Percentiles rank a stretch among this genome's conserved stretches.
Conservation (phyloP, 2,329 filamentous ascomycete species). For the Botrytis elliptica region DNA sequence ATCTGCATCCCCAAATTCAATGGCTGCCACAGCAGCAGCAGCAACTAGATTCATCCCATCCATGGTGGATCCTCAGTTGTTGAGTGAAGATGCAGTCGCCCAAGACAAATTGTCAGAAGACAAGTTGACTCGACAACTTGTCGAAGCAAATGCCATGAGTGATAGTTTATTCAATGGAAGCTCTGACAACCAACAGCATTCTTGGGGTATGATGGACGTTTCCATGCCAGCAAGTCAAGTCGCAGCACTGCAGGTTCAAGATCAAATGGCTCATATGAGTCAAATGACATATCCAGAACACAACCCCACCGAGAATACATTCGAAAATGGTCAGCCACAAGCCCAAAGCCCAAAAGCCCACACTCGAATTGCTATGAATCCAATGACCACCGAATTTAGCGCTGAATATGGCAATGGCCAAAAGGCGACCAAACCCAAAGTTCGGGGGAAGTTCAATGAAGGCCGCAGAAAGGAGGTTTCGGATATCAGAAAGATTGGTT, state of each 20-base stretch:
- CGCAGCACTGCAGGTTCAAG: constrained; percentile 11
- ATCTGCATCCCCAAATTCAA: constrained; percentile 33
- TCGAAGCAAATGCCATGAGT: constrained; percentile 31
- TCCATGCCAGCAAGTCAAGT: constrained; percentile 9
- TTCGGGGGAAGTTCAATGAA: constrained; percentile 57
- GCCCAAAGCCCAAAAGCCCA: constrained; percentile 24
- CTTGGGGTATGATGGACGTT: constrained; percentile 37
- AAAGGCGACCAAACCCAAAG: constrained; percentile 43
- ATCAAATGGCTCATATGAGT: constrained; percentile 21
- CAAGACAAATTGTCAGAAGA: constrained; percentile 27
- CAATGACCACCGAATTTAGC: constrained; percentile 38
- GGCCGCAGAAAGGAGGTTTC: constrained; percentile 63
- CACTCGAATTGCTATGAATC: constrained; percentile 32
- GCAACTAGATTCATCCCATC: constrained; percentile 35
- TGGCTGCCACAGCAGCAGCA: constrained; percentile 36
- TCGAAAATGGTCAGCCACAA: constrained; percentile 11
- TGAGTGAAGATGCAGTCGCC: constrained; percentile 32
- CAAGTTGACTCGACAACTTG: constrained; percentile 32
- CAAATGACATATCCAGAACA: constrained; percentile 30
- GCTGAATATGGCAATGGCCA: constrained; percentile 39
- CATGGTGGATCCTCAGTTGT: constrained; percentile 40
- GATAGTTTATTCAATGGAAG: constrained; percentile 26
- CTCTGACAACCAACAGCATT: constrained; percentile 27
- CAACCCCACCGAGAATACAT: constrained; percentile 23
- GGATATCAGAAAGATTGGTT: constrained; percentile 62